A percentile compares a stretch with the other conserved stretches of the same genome.
Conservation (phyloP, 306 rosid genomes). For the Fagus crenata region DNA sequence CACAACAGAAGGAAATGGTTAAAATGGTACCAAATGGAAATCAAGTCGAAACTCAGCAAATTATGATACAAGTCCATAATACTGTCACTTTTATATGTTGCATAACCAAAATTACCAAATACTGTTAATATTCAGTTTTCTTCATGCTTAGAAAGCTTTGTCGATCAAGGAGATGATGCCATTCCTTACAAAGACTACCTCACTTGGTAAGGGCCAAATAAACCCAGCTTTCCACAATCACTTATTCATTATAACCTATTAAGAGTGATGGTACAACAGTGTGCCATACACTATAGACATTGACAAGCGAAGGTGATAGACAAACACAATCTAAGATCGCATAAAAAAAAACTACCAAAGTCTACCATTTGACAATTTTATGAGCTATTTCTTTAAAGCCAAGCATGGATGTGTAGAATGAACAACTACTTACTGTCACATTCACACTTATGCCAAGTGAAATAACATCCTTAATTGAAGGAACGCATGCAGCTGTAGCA, state of each 20-base stretch:
- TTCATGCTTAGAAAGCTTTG: neutral
- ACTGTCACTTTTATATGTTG: neutral
- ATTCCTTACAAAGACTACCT: neutral
- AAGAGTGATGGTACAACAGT: constrained; percentile 2
- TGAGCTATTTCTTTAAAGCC: neutral
- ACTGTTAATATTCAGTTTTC: neutral
- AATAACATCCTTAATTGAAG: constrained; percentile 87
- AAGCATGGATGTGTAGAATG: constrained; percentile 21
- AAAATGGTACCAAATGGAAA: constrained; percentile 16
- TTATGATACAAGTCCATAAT: constrained; percentile 1
- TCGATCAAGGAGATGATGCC: neutral
- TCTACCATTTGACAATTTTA: constrained; percentile 7
- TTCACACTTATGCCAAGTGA: constrained; percentile 95
- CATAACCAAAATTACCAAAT: neutral
- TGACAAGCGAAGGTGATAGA: constrained; percentile 10
- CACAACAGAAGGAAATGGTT: constrained; percentile 23
- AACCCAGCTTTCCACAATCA: neutral
- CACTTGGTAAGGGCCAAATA: neutral
- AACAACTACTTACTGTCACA: constrained; percentile 75
- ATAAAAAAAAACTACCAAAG: neutral
- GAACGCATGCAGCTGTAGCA: constrained; percentile 89
- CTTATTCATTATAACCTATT: neutral
- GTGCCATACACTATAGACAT: constrained; percentile 1
- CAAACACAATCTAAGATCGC: constrained; percentile 1
- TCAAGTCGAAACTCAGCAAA: constrained; percentile 3